Conservation (phyloP, 169 alveolate species). For the Eimeria sp. region DNA sequence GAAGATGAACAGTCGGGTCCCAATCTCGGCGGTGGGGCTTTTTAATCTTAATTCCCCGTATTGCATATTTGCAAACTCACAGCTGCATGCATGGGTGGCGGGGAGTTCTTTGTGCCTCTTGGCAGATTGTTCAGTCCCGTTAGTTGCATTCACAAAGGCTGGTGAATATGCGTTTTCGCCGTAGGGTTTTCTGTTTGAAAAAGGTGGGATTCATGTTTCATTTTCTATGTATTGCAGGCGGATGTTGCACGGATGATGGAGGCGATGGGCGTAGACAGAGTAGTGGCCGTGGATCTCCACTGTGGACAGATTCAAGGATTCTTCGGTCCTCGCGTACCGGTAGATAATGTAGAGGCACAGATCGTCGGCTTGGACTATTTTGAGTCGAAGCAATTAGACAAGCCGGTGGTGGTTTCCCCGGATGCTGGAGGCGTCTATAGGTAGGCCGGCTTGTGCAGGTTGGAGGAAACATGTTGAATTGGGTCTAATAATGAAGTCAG, state of each 20-base stretch:
- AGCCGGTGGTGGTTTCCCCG: conserved; percentile 97
- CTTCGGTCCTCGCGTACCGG: conserved; percentile 97
- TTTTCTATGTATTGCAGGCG: conserved; percentile 81
- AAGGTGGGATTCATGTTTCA: neutral
- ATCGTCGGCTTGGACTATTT: conserved; percentile 93
- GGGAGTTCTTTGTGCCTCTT: no score
- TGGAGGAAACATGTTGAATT: neutral
- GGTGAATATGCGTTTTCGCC: neutral
- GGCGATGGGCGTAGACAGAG: conserved; percentile 98
- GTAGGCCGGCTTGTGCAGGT: neutral
- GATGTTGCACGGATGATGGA: conserved; percentile 97
- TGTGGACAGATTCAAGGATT: conserved; percentile 96
- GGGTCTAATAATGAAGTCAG: neutral
- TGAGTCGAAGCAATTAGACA: conserved; percentile 86
- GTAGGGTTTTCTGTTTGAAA: neutral
- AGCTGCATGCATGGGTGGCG: neutral
- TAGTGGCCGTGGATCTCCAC: conserved; percentile 97
- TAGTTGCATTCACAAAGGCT: neutral
- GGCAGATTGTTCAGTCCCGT: neutral
- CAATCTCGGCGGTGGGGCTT: conserved; percentile 94
- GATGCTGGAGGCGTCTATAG: conserved; percentile 95
- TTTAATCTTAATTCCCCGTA: neutral
- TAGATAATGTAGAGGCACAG: conserved; percentile 95
- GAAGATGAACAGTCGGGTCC: conserved; percentile 92
- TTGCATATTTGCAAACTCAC: neutral